Evolutionary conservation across 2,329 filamentous ascomycete species (phyloP).

Genomic region (Epichloe gansuensis): DNA sequence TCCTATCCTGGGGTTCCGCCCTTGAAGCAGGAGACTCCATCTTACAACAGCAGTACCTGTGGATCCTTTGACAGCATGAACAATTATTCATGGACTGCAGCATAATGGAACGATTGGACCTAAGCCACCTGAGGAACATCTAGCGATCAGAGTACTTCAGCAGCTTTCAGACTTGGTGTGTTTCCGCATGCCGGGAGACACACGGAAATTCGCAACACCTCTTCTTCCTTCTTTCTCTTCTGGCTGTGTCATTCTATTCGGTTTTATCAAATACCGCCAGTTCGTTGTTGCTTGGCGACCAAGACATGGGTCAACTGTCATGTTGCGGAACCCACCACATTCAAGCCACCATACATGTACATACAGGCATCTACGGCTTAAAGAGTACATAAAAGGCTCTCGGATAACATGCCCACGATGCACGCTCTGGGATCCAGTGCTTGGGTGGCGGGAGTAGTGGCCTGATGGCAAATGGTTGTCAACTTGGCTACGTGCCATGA

Average conservation of each 20-base stretch:
- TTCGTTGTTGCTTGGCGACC: not conserved
- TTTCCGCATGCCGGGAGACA: not conserved
- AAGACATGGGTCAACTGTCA: not conserved
- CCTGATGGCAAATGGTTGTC: not conserved
- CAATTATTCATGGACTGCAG: conserved; percentile 47
- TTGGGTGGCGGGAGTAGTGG: not conserved
- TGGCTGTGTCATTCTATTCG: no score
- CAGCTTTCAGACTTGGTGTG: not conserved
- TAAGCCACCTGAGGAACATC: not conserved
- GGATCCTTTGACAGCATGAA: conserved; percentile 38
- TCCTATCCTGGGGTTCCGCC: conserved; percentile 14
- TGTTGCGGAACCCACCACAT: not conserved
- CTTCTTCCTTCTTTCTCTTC: no score
- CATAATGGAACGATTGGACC: conserved; percentile 17
- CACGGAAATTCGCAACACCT: no score
- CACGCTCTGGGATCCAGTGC: not conserved
- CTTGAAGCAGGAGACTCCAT: conserved; percentile 25
- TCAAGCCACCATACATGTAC: not conserved
- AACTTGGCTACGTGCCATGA: not conserved
- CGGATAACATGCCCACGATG: not conserved
- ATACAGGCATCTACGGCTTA: not conserved
- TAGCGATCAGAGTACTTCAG: not conserved
- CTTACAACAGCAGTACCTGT: conserved; percentile 27
- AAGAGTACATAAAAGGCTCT: not conserved
- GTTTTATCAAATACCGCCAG: not conserved